Conservation (phyloP, 2,329 filamentous ascomycete genomes). For the Hymenoscyphus infarciens region DNA sequence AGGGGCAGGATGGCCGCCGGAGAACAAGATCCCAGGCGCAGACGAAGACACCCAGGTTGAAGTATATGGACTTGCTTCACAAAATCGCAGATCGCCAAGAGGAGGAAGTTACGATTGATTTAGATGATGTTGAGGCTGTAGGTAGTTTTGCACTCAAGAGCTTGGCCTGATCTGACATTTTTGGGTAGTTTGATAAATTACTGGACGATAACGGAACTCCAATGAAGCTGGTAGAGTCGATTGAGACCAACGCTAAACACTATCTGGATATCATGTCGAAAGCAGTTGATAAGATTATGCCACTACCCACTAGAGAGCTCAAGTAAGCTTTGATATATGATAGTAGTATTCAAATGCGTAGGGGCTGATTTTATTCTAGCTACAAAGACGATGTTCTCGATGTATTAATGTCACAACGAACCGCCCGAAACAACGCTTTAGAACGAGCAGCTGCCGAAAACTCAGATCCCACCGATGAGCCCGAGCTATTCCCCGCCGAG, state of each 20-base stretch:
- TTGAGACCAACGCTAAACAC: slow-evolving; percentile 89
- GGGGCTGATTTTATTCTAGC: slow-evolving; percentile 42
- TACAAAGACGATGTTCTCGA: slow-evolving; percentile 98
- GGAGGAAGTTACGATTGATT: slow-evolving; percentile 77
- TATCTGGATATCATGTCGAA: slow-evolving; percentile 90
- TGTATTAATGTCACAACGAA: slow-evolving; percentile 89
- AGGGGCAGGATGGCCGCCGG: slow-evolving; percentile 41
- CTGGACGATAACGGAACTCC: slow-evolving; percentile 53
- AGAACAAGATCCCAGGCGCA: slow-evolving; percentile 46
- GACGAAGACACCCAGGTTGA: slow-evolving; percentile 59
- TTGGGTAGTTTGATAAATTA: slow-evolving; percentile 63
- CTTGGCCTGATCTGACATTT: slow-evolving; percentile 10
- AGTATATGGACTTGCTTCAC: slow-evolving; percentile 87
- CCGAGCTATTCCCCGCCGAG: slow-evolving; percentile 84
- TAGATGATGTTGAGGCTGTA: slow-evolving; percentile 81
- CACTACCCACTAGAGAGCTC: slow-evolving; percentile 70
- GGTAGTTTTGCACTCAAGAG: slow-evolving; percentile 40
- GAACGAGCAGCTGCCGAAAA: slow-evolving; percentile 62
- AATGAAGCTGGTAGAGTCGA: slow-evolving; percentile 72
- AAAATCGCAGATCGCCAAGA: slow-evolving; percentile 76
- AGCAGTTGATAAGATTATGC: slow-evolving; percentile 84
- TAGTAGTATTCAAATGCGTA: neutral
- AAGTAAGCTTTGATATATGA: slow-evolving; percentile 51
- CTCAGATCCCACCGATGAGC: slow-evolving; percentile 60
- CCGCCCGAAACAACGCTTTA: slow-evolving; percentile 78